Evolutionary conservation across 1,284 basidiomycete genomes (phyloP), one percentile per base, ranked within the genome.

Genomic region (Ceratobasidium papillatum): DNA sequence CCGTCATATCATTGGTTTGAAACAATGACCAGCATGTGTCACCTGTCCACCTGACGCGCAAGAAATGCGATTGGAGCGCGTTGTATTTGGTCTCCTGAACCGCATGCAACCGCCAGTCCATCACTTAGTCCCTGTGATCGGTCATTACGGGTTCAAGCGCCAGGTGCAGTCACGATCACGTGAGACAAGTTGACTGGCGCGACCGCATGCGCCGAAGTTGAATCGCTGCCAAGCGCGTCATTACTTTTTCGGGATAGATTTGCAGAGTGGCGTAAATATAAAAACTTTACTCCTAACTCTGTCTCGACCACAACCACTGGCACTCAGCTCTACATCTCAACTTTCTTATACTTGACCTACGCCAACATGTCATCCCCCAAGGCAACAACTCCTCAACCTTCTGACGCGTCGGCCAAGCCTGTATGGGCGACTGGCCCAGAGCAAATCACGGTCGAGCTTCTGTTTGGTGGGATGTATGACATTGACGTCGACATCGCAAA

Each of bases 401-500:
- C 62, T 5, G 22, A 22, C 62, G 38, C 38, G 51, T 54, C 51
- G 27, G 2, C 49, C 51, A 68, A 68, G 27, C 65, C 65, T 7
- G 45, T 68, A 17, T 68, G 65, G 65, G 34, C 30, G 11, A 54
- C 65, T 41, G 65, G 65, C 22, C 25, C 65, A 11, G 65, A 68
- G 27, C 65, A 54, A 52, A 47, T 54, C 47, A 36, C 43, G 25
- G 65, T 68, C 51, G 65, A 68, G 36, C 32, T 68, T 17, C 8
- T 54, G 25, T 32, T 51, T 38, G 65, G 49, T 4, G 45, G 34
- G 11, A 38, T 19, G 36, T 68, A 68, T n/a, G 19, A 68, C 38
- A 51, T 68, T 12, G 65, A 68, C 34, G 25, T 68, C 17, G 65
- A 68, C 36, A 68, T 68, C 41, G 65, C 65, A 30, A 68, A 54